A percentile compares a stretch with the other conserved stretches of the same genome.
Evolutionary conservation across 495 filamentous ascomycete genomes (phyloP).

Genomic region (Penicillium verhagenii): DNA sequence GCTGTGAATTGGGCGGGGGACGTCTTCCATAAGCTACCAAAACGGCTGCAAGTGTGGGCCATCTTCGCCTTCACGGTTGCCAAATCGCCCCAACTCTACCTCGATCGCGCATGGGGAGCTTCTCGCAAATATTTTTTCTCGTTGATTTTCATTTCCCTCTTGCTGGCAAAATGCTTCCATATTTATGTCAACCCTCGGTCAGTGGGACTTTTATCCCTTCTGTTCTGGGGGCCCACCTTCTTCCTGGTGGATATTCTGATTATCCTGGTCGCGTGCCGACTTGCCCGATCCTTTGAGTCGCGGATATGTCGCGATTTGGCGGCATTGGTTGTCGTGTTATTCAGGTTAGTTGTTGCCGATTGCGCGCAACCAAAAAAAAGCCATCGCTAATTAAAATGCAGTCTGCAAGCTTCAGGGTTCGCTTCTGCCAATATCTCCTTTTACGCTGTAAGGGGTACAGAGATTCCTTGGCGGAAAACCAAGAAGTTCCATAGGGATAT

Average conservation of each 20-base stretch:
- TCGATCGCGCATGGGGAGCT: constrained; percentile 11
- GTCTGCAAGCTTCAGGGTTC: constrained; percentile 7
- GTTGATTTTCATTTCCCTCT: constrained; percentile 20
- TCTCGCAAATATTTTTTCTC: constrained; percentile 19
- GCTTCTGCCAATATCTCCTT: constrained; percentile 14
- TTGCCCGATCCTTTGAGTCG: constrained; percentile 11
- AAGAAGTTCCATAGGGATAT: background rate
- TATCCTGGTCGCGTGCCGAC: constrained; percentile 17
- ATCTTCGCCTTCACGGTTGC: constrained; percentile 9
- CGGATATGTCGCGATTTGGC: constrained; percentile 4
- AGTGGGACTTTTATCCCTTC: constrained; percentile 7
- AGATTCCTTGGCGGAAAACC: constrained; percentile 16
- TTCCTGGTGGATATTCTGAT: constrained; percentile 24
- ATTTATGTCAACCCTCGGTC: constrained; percentile 18
- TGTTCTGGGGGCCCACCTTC: constrained; percentile 25
- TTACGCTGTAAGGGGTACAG: constrained; percentile 11
- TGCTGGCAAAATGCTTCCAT: constrained; percentile 24
- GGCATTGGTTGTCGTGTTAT: constrained; percentile 4
- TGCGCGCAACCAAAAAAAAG: no score
- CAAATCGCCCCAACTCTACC: constrained; percentile 6
- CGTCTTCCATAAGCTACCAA: constrained; percentile 1
- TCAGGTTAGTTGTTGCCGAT: constrained; percentile 9
- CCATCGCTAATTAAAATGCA: constrained; percentile 3
- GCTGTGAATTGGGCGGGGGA: background rate
- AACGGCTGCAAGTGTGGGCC: background rate